phyloP scores from a whole-genome alignment of 176 grass and related monocot genomes.

The Carex littledalei region DNA sequence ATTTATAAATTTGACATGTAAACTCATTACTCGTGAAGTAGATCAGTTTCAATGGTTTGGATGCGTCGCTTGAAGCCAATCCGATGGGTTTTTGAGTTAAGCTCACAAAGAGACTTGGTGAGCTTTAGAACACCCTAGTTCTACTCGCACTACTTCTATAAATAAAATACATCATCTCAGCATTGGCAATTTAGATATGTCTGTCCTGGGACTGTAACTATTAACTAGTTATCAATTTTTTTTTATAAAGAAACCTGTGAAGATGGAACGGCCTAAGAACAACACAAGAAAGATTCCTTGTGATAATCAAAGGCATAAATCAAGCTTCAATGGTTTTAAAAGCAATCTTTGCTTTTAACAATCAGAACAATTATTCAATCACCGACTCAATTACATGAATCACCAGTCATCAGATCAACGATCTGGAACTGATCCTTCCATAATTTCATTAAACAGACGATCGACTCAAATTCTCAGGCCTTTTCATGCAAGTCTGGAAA shows the following conservation, averaged over 20 bases:
- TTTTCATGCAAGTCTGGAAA: background rate
- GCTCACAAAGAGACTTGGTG: no score
- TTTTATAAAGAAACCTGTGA: background rate
- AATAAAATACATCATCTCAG: no score
- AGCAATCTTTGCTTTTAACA: slow-evolving; percentile 34
- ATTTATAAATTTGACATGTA: no score
- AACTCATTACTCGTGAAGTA: no score
- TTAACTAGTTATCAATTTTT: background rate
- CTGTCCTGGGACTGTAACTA: no score
- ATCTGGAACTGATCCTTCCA: background rate
- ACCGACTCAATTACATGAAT: background rate
- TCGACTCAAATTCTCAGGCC: background rate
- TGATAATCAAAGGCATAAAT: slow-evolving; percentile 34
- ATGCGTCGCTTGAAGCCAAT: no score
- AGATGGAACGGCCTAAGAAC: background rate
- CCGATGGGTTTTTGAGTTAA: no score
- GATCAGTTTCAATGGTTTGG: no score
- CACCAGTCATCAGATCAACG: background rate
- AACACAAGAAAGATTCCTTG: background rate
- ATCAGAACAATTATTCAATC: background rate
- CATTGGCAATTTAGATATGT: no score
- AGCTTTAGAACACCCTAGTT: no score
- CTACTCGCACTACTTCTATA: background rate
- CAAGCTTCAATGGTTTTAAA: slow-evolving; percentile 42
- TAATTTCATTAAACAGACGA: background rate